Evolutionary conservation across 768 basidiomycete genomes (phyloP), one percentile per base, ranked within the genome.

Genomic region (Glaciozyma martinii): DNA sequence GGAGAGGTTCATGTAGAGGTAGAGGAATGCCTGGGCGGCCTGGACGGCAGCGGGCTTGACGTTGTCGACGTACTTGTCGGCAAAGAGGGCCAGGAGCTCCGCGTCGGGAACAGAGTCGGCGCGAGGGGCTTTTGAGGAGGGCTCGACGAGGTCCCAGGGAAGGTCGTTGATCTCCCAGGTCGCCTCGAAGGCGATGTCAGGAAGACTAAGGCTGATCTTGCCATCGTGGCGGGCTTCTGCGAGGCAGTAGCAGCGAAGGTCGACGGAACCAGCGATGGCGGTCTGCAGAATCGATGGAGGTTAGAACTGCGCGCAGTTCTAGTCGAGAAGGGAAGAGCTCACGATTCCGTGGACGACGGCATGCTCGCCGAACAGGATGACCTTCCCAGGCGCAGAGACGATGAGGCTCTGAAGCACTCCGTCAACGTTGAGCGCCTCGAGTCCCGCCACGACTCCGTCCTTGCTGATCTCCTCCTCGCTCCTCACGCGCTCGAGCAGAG

Each of bases 341-440:
- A 92, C 91, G 58, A 91, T 87, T 60, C 95, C 95, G 75, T 98
- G 87, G 25, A 99, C 95, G 58, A 99, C 95, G 23, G 95, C 94
- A 77, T 99, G 95, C 78, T 99, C 95, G 56, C 95, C 95, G 71
- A 98, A 99, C 67, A 99, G 77, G 70, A 99, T 98, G 64, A 98
- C 89, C 75, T 99, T 99, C 30, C 95, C 95, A 12, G 95, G 95
- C 4, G 95, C 91, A 63, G 90, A 92, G 63, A 97, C 86, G 59
- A 95, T 82, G 85, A 89, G 89, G 40, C 70, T 71, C 32, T 64
- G 47, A 25, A 67, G 33, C 32, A 25, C 58, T 6, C 49, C 62
- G 42, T 54, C 27, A 16, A 60, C 33, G 19, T 56, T 33, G 3
- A 53, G 23, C 60, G 57, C 21, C 29, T 56, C 40, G 16, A 44